These are phyloP conservation scores for Alternaria dauci DNA, from an alignment of 2,329 filamentous ascomycete species.

Conservation along the genomic window DNA sequence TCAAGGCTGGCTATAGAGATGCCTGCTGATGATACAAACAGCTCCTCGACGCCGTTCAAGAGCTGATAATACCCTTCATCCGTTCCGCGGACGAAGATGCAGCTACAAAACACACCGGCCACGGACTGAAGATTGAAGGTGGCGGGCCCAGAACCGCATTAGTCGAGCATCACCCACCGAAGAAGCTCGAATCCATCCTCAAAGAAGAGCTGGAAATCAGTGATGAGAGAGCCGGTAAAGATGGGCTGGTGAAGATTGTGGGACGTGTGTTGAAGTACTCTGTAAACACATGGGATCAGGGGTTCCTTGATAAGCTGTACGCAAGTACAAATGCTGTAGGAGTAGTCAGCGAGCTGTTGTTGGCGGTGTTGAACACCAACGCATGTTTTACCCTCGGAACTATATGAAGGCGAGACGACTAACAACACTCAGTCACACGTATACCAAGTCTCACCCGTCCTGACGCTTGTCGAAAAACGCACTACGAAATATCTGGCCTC, in stretches of 20 bases:
- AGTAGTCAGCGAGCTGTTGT: constrained; percentile 81
- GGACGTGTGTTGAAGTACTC: constrained; percentile 79
- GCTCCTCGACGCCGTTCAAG: constrained; percentile 63
- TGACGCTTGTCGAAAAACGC: constrained; percentile 87
- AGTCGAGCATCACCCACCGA: constrained; percentile 56
- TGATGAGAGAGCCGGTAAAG: constrained; percentile 52
- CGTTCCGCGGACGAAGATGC: constrained; percentile 72
- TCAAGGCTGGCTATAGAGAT: neutral
- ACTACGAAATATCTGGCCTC: constrained; percentile 76
- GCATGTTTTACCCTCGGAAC: constrained; percentile 49
- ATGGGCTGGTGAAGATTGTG: constrained; percentile 60
- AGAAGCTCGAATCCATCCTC: constrained; percentile 54
- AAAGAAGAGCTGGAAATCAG: constrained; percentile 46
- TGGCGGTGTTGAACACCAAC: constrained; percentile 91
- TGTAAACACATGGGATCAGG: constrained; percentile 98
- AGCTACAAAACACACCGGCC: constrained; percentile 62
- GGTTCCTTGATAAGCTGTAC: constrained; percentile 95
- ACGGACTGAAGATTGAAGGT: constrained; percentile 69
- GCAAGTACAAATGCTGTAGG: constrained; percentile 89
- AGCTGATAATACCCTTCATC: constrained; percentile 75
- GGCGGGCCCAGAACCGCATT: constrained; percentile 59
- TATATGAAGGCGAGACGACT: neutral
- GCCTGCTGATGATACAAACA: constrained; percentile 9
- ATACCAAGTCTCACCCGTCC: constrained; percentile 88
- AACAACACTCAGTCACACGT: constrained; percentile 72